Evolutionary conservation across 2,329 filamentous ascomycete species (phyloP).

Genomic region (Botrytis aclada): DNA sequence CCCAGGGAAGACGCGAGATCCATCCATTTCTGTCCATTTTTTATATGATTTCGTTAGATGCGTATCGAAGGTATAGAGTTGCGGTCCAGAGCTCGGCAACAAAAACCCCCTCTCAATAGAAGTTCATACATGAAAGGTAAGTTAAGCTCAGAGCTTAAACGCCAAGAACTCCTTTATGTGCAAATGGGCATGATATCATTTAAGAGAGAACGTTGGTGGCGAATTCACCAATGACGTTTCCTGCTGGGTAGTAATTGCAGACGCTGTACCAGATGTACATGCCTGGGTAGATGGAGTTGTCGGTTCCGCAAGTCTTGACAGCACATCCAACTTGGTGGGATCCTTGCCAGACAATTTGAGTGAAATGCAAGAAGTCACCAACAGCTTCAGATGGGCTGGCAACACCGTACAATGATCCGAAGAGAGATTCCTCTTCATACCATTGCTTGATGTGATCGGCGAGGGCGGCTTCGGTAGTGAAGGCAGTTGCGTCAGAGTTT

Average conservation of each 20-base stretch:
- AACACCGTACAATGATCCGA: constrained; percentile 55
- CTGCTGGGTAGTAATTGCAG: constrained; percentile 24
- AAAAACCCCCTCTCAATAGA: constrained; percentile 19
- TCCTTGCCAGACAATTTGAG: constrained; percentile 68
- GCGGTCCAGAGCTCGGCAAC: constrained; percentile 12
- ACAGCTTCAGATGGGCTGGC: constrained; percentile 49
- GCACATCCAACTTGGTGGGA: constrained; percentile 63
- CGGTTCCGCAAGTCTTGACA: constrained; percentile 49
- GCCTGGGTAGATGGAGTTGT: constrained; percentile 51
- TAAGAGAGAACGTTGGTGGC: constrained; percentile 14
- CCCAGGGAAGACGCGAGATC: constrained; percentile 13
- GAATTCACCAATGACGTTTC: constrained; percentile 17
- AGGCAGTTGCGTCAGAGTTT: constrained; percentile 43
- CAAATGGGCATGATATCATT: constrained; percentile 20
- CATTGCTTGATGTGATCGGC: constrained; percentile 72
- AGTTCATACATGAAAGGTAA: constrained; percentile 21
- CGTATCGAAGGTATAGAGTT: constrained; percentile 10
- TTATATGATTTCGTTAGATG: constrained; percentile 8
- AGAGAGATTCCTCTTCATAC: constrained; percentile 75
- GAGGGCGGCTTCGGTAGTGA: constrained; percentile 54
- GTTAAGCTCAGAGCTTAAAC: constrained; percentile 17
- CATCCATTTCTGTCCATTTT: constrained; percentile 11
- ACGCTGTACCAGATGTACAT: constrained; percentile 68
- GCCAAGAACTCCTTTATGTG: constrained; percentile 17
- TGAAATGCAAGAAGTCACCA: constrained; percentile 54